Percentiles rank a stretch among this genome's conserved stretches.
Conservation (phyloP, 1,284 basidiomycete genomes). For the Gymnopus androsaceus region DNA sequence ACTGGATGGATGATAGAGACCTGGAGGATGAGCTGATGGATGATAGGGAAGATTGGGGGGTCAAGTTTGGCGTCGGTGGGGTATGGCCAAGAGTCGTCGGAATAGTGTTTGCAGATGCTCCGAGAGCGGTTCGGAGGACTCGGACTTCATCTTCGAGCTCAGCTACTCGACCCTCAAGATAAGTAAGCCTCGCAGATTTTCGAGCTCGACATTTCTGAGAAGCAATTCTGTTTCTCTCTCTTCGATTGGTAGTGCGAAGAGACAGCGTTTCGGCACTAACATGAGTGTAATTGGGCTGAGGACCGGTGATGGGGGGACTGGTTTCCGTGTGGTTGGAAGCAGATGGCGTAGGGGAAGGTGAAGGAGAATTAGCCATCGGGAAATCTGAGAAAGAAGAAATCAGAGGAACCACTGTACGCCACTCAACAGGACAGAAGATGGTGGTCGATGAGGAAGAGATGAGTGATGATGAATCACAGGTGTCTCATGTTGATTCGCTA, state of each 20-base stretch:
- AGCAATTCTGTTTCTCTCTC: constrained; percentile 9
- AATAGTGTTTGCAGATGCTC: neutral
- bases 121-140: constrained; percentile 4
- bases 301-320: neutral
- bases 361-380: constrained; percentile 1
- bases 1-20: constrained; percentile 1
- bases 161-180: constrained; percentile 8
- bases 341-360: constrained; percentile 1
- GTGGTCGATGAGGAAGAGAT: neutral
- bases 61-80: neutral
- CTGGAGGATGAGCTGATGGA: constrained; percentile 5
- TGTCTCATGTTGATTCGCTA: neutral
- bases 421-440: neutral
- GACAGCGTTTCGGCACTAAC: constrained; percentile 9
- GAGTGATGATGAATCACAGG: constrained; percentile 2
- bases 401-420: no score
- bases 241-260: constrained; percentile 6
- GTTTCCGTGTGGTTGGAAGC: neutral
- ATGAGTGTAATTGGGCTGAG: constrained; percentile 5
- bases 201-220: constrained; percentile 8
- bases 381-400: neutral
- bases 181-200: constrained; percentile 7
- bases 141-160: constrained; percentile 11
- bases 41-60: constrained; percentile 1
- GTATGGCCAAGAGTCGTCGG: neutral